phyloP scores from a whole-genome alignment of 768 basidiomycete genomes.

The Tulasnella sp. region DNA sequence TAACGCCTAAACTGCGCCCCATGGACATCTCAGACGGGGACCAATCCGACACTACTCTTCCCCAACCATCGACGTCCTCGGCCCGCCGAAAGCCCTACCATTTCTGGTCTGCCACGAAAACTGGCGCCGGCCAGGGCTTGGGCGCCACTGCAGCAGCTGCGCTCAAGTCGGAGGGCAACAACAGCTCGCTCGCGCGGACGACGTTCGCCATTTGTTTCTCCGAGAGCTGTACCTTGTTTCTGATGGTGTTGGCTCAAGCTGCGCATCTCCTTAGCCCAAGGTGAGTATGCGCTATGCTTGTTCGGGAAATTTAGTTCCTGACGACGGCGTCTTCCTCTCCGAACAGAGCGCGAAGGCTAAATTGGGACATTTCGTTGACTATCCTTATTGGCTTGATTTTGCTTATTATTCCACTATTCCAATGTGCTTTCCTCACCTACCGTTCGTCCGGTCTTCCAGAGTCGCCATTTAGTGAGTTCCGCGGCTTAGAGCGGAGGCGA shows the following conservation, averaged over 20 bases:
- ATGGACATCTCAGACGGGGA: constrained; percentile 26
- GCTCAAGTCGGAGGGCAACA: constrained; percentile 36
- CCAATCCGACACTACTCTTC: constrained; percentile 31
- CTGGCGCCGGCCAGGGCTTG: constrained; percentile 48
- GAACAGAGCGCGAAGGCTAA: constrained; percentile 61
- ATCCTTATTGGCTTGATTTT: constrained; percentile 64
- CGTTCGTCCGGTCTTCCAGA: constrained; percentile 23
- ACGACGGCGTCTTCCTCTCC: not conserved
- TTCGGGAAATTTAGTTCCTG: not conserved
- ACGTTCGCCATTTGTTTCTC: constrained; percentile 73
- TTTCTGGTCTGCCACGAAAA: constrained; percentile 41
- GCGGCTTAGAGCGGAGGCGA: not conserved
- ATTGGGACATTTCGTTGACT: constrained; percentile 70
- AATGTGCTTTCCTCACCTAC: constrained; percentile 41
- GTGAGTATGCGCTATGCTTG: constrained; percentile 49
- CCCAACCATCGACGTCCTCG: constrained; percentile 45
- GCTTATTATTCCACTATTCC: constrained; percentile 64
- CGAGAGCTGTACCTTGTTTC: constrained; percentile 73
- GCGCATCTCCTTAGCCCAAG: constrained; percentile 55
- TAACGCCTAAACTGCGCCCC: not conserved
- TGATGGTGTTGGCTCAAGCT: constrained; percentile 74
- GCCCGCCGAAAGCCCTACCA: constrained; percentile 16
- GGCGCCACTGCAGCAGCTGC: constrained; percentile 38
- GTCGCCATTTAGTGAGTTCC: constrained; percentile 1
- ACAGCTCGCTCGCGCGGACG: constrained; percentile 59